These are phyloP conservation scores for Coccomyxa sp. DNA, from an alignment of 139 green algal genomes.

Conservation along the genomic window DNA sequence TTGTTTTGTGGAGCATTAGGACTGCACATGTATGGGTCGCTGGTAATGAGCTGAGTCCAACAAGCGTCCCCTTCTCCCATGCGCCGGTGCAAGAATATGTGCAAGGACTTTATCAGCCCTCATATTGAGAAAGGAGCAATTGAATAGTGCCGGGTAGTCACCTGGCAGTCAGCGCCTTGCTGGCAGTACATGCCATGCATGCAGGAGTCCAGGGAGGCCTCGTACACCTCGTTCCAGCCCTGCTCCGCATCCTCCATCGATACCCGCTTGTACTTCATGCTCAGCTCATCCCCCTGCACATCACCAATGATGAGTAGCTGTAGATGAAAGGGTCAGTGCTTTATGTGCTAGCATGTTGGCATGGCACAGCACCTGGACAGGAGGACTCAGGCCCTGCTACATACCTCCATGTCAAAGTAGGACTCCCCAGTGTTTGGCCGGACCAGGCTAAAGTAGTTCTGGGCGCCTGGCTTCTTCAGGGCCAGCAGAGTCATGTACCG, in stretches of 20 bases:
- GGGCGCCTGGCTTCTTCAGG: slow-evolving; percentile 40
- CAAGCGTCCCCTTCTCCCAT: no score
- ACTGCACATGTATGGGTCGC: not conserved
- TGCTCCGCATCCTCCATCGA: slow-evolving; percentile 36
- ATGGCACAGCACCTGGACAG: not conserved
- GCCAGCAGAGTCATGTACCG: slow-evolving; percentile 45
- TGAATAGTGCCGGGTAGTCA: slow-evolving; percentile 8
- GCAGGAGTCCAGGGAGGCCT: slow-evolving; percentile 42
- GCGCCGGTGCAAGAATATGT: no score
- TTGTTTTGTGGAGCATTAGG: no score
- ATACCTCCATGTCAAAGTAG: slow-evolving; percentile 81
- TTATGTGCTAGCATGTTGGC: no score
- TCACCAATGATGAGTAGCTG: not conserved
- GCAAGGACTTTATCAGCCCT: no score
- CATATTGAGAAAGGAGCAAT: no score
- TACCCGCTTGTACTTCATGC: slow-evolving; percentile 51
- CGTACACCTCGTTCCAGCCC: slow-evolving; percentile 58
- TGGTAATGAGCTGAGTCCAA: no score
- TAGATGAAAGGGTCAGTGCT: no score
- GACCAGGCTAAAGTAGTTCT: slow-evolving; percentile 41
- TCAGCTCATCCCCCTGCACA: slow-evolving; percentile 51
- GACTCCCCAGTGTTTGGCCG: slow-evolving; percentile 60
- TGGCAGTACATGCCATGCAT: slow-evolving; percentile 65
- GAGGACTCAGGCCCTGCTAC: not conserved
- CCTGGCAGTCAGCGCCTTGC: slow-evolving; percentile 47